Evolutionary conservation across 352 stramenopile genomes (phyloP).

Genomic region (Pythium rhizo-oryzae): DNA sequence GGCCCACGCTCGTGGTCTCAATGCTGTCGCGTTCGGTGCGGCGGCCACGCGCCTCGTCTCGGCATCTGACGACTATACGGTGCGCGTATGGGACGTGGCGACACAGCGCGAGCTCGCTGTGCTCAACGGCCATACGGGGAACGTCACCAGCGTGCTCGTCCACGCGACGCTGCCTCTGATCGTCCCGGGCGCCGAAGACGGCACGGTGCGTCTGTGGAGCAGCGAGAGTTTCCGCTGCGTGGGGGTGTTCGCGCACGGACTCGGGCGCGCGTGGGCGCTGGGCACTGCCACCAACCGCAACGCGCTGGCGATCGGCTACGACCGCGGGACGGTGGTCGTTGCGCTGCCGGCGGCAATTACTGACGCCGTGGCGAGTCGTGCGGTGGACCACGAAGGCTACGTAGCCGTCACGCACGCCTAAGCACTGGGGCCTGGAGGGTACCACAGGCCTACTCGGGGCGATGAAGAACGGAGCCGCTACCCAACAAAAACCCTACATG

Average conservation of each 20-base stretch:
- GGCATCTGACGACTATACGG: constrained; percentile 87
- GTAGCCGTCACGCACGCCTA: neutral
- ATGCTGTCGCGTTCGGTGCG: constrained; percentile 92
- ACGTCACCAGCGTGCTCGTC: constrained; percentile 92
- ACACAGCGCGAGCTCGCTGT: constrained; percentile 90
- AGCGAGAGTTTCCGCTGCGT: constrained; percentile 54
- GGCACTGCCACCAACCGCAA: constrained; percentile 41
- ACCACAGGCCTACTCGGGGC: neutral
- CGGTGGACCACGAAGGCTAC: neutral
- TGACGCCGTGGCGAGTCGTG: neutral
- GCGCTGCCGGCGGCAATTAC: neutral
- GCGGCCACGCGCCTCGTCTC: constrained; percentile 90
- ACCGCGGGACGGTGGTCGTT: constrained; percentile 12
- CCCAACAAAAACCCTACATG: too few species aligned
- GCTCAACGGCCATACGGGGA: constrained; percentile 93
- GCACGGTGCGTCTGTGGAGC: constrained; percentile 75
- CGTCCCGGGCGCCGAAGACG: constrained; percentile 90
- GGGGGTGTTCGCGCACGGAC: constrained; percentile 94
- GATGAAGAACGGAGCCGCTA: too few species aligned
- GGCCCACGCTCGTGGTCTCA: constrained; percentile 91
- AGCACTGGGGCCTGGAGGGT: too few species aligned
- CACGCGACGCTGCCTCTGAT: constrained; percentile 80
- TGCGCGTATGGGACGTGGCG: constrained; percentile 96
- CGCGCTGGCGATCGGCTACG: constrained; percentile 81
- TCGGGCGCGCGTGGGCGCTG: constrained; percentile 93